phyloP scores from a whole-genome alignment of 495 filamentous ascomycete genomes.

The Penicillium ucsense region DNA sequence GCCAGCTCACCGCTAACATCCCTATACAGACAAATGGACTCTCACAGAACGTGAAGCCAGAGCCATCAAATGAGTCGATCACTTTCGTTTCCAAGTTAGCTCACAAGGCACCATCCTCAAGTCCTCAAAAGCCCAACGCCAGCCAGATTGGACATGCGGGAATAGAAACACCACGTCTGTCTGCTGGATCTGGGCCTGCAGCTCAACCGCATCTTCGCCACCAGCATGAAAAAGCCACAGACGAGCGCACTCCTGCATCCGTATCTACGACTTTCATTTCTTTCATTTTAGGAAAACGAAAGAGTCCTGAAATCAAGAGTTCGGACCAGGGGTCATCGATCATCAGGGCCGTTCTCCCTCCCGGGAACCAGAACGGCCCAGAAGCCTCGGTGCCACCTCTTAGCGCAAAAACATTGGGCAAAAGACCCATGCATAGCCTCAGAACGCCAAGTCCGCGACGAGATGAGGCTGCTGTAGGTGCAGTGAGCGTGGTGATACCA shows the following conservation, averaged over 20 bases:
- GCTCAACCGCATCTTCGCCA: too few species aligned
- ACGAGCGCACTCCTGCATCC: too few species aligned
- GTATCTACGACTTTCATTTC: neutral
- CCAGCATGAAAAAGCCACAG: too few species aligned
- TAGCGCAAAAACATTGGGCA: neutral
- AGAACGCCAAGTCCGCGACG: neutral
- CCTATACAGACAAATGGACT: neutral
- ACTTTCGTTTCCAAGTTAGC: slow-evolving; percentile 2
- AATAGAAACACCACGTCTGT: too few species aligned
- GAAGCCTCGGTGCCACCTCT: too few species aligned
- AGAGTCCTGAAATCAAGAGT: neutral
- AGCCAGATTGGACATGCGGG: neutral
- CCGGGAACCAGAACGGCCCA: too few species aligned
- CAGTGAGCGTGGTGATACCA: slow-evolving; percentile 5
- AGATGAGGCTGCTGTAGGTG: neutral
- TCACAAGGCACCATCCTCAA: neutral
- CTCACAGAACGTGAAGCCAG: neutral
- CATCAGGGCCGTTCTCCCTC: too few species aligned
- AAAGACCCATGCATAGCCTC: neutral
- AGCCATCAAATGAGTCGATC: neutral
- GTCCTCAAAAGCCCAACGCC: neutral
- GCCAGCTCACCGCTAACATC: neutral
- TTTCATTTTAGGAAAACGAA: neutral
- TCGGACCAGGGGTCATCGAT: too few species aligned
- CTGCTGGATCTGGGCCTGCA: too few species aligned